Evolutionary conservation across 164 flowering plant species (phyloP), one percentile per base, ranked within the genome.

Genomic region (Tetrastigma voinierianum): DNA sequence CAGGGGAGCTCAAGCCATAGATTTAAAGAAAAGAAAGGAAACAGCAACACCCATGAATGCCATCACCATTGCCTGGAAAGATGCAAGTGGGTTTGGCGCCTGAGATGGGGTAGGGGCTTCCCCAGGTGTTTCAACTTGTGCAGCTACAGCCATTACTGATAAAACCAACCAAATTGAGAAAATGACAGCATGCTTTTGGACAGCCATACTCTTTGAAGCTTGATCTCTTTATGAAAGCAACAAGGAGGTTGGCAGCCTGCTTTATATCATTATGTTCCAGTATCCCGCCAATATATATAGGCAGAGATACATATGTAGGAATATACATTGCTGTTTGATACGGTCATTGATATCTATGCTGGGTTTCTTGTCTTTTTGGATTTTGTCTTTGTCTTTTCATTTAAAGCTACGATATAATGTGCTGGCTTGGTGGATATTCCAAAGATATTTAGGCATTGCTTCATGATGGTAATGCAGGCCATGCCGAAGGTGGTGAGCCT

Each of bases 71-170:
- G 54, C 16, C 17, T n/a, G 18, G 17, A 51, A 51, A 14, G 54
- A 51, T 14, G 54, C 54, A n/a, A 51, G 54, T 14, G 54, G 17
- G 7, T 16, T 51, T 51, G 54, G 54, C 17, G 54, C 54, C 54
- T 51, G 54, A 51, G 54, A 51, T 14, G 54, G 54, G 54, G 17
- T n/a, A n/a, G n/a, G n/a, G n/a, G n/a, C n/a, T n/a, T n/a, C n/a
- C n/a, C n/a, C 17, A 8, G 54, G 54, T n/a, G 54, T 19, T 16
- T 48, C 51, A 48, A 12, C n/a, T n/a, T n/a, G 51, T 48, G 51
- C 51, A 48, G 51, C 18, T 0, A 51, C 18, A 0, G 21, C n/a
- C 54, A 51, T 16, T n/a, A 16, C 54, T 9, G 17, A 15, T 8
- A 51, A 51, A 51, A 18, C 21, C 16, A 51, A 51, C 54, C 40